These are phyloP conservation scores for Globisporangium nunn DNA, from an alignment of 352 stramenopile genomes.

Conservation along the genomic window DNA sequence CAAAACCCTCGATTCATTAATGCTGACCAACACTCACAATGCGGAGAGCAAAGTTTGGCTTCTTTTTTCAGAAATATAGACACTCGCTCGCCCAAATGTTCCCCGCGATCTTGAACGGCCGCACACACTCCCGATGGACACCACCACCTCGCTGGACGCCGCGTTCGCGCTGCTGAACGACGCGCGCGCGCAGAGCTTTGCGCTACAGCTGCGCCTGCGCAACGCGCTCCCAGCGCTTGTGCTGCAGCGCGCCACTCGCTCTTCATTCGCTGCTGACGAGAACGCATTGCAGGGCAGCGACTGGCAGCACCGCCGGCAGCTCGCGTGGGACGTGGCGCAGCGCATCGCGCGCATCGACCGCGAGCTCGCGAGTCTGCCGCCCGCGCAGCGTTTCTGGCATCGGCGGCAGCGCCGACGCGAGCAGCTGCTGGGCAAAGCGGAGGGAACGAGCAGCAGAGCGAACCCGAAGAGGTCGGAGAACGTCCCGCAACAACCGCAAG, in stretches of 20 bases:
- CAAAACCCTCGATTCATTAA: too few species aligned
- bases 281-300: neutral
- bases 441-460: neutral
- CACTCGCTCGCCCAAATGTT: too few species aligned
- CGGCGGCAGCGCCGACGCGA: constrained; percentile 9
- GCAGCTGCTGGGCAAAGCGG: constrained; percentile 7
- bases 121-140: neutral
- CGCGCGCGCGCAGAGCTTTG: constrained; percentile 35
- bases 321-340: constrained; percentile 70
- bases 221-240: constrained; percentile 39
- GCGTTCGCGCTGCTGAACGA: constrained; percentile 54
- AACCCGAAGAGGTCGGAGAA: neutral
- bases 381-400: constrained; percentile 50
- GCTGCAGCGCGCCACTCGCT: constrained; percentile 20
- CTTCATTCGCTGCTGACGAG: neutral
- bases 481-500: neutral
- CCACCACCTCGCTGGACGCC: constrained; percentile 22
- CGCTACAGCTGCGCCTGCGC: constrained; percentile 37
- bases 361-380: constrained; percentile 42
- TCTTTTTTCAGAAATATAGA: neutral
- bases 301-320: constrained; percentile 24
- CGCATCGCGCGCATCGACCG: constrained; percentile 62
- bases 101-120: neutral
- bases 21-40: neutral
- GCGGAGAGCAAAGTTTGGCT: neutral